phyloP scores from a whole-genome alignment of 2,329 filamentous ascomycete species.

The Colletotrichum euphorbiae region DNA sequence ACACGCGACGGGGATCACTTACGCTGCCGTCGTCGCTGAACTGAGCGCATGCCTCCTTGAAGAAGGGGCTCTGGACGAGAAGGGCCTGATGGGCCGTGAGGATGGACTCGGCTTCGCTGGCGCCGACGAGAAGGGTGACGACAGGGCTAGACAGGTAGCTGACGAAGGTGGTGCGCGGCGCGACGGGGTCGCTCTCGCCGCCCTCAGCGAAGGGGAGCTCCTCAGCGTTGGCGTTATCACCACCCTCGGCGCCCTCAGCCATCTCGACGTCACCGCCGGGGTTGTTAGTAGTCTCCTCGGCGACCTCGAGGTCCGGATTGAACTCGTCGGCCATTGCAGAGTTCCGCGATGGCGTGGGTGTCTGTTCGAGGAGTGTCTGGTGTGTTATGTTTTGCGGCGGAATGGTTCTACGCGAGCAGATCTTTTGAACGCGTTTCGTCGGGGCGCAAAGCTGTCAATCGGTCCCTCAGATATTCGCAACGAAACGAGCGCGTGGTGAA shows the following conservation, averaged over 20 bases:
- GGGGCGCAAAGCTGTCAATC: not conserved
- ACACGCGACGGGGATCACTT: conserved; percentile 47
- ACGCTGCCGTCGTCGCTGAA: conserved; percentile 73
- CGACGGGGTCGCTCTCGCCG: conserved; percentile 48
- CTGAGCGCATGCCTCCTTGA: conserved; percentile 70
- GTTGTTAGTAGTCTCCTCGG: conserved; percentile 43
- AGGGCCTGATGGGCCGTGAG: conserved; percentile 86
- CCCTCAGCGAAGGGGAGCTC: conserved; percentile 55
- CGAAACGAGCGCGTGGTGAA: conserved; percentile 2
- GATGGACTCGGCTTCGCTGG: conserved; percentile 67
- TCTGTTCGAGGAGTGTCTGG: not conserved
- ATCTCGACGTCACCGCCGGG: conserved; percentile 54
- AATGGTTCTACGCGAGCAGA: not conserved
- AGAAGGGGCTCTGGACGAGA: conserved; percentile 79
- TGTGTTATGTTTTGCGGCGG: not conserved
- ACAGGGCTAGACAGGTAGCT: conserved; percentile 76
- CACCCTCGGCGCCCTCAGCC: conserved; percentile 47
- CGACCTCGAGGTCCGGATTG: conserved; percentile 45
- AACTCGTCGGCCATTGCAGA: conserved; percentile 39
- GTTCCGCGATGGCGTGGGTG: too few species aligned
- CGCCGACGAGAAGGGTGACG: conserved; percentile 74
- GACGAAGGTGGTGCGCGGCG: conserved; percentile 59
- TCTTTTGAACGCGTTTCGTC: too few species aligned
- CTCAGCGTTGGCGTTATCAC: conserved; percentile 47
- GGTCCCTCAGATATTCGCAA: not conserved